A percentile compares a stretch with the other conserved stretches of the same genome.
phyloP scores from a whole-genome alignment of 106 monocot species.

The Dendrobium huoshanense region DNA sequence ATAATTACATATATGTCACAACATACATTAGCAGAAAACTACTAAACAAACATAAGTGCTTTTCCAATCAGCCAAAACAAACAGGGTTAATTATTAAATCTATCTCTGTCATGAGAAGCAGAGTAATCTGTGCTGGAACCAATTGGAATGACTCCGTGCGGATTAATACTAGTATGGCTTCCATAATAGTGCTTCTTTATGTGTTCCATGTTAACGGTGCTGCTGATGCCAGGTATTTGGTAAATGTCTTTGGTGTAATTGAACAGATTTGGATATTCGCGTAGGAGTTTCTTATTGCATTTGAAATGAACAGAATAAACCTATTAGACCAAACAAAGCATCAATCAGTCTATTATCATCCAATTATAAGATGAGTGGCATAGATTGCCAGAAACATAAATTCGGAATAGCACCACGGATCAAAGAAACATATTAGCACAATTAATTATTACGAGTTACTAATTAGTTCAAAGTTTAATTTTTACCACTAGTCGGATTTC shows the following conservation, averaged over 20 bases:
- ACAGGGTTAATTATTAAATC: constrained; percentile 35
- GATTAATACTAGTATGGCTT: constrained; percentile 84
- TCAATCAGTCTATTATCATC: neutral
- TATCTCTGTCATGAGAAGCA: constrained; percentile 73
- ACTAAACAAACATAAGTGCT: neutral
- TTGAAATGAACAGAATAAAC: constrained; percentile 92
- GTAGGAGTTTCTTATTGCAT: constrained; percentile 93
- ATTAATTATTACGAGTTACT: too few relatives aligned
- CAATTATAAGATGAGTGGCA: neutral
- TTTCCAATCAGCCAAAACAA: neutral
- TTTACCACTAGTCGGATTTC: too few relatives aligned
- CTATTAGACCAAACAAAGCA: constrained; percentile 21
- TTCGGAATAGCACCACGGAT: neutral
- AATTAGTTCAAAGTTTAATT: too few relatives aligned
- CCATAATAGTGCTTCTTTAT: constrained; percentile 93
- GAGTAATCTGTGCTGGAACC: constrained; percentile 64
- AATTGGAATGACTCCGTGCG: constrained; percentile 63
- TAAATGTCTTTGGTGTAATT: constrained; percentile 95
- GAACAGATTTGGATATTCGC: constrained; percentile 85
- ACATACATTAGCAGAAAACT: too few relatives aligned
- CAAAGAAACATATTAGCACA: too few relatives aligned
- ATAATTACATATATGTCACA: too few relatives aligned
- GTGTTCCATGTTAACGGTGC: constrained; percentile 77
- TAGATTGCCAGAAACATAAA: neutral
- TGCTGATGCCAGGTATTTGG: constrained; percentile 70